These are phyloP conservation scores for Closterium sp. DNA, from an alignment of 139 green algal species.

Conservation along the genomic window DNA sequence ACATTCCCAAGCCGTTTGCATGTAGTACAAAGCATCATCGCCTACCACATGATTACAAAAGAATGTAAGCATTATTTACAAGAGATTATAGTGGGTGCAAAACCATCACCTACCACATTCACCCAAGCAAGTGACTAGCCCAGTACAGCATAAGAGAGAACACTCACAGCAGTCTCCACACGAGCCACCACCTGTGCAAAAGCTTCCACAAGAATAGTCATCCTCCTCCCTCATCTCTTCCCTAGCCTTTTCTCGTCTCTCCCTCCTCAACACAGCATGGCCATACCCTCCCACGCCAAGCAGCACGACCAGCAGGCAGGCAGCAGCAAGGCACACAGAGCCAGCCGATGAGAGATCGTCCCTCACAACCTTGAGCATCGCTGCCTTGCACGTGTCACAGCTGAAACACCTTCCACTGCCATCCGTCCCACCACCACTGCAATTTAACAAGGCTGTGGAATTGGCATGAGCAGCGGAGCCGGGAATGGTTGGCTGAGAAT, in stretches of 20 bases:
- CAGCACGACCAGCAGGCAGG: not conserved
- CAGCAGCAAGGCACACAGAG: not conserved
- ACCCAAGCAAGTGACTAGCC: not conserved
- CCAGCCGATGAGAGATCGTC: not conserved
- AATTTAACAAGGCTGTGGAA: not conserved
- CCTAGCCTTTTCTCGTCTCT: not conserved
- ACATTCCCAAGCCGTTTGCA: no score
- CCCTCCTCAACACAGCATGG: not conserved
- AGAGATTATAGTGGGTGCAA: not conserved
- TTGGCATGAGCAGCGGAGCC: not conserved
- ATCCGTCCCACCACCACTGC: not conserved
- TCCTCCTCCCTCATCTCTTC: not conserved
- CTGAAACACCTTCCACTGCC: not conserved
- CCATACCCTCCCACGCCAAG: not conserved
- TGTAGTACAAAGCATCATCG: no score
- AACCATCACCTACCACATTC: not conserved
- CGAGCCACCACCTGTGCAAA: not conserved
- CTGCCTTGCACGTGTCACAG: not conserved
- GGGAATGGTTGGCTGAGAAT: not conserved
- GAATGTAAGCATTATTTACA: no score
- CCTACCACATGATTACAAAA: no score
- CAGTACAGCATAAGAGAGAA: not conserved
- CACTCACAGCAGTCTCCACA: not conserved
- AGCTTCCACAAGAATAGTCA: not conserved
- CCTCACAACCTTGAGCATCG: not conserved